phyloP scores from a whole-genome alignment of 805 yeast genomes.

The Ogataea polymorpha region DNA sequence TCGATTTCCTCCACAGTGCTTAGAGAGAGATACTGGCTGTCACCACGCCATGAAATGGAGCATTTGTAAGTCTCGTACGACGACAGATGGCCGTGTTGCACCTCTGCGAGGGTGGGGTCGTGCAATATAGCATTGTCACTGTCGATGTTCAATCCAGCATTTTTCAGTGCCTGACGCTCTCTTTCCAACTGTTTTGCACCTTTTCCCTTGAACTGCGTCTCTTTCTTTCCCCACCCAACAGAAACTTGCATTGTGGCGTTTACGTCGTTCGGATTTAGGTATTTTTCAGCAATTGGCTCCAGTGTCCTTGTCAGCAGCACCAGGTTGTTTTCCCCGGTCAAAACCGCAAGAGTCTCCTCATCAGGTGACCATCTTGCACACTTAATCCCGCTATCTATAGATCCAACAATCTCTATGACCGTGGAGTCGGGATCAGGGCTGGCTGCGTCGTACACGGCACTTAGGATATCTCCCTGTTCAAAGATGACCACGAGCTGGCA shows the following conservation, averaged over 20 bases:
- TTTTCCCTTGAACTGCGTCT: slow-evolving; percentile 93
- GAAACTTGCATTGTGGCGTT: slow-evolving; percentile 76
- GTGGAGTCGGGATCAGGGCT: slow-evolving; percentile 50
- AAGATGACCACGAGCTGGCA: slow-evolving; percentile 65
- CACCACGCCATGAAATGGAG: slow-evolving; percentile 90
- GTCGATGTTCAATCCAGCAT: slow-evolving; percentile 67
- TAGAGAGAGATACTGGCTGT: slow-evolving; percentile 78
- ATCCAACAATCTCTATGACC: slow-evolving; percentile 73
- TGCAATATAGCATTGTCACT: slow-evolving; percentile 51
- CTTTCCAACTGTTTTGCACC: slow-evolving; percentile 83
- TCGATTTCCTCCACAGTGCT: slow-evolving; percentile 55
- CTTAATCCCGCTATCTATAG: slow-evolving; percentile 69
- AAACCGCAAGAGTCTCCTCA: slow-evolving; percentile 76
- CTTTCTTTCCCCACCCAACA: slow-evolving; percentile 98
- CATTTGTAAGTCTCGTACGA: slow-evolving; percentile 47
- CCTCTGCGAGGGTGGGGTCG: slow-evolving; percentile 84
- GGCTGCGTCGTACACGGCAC: slow-evolving; percentile 55
- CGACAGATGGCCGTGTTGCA: slow-evolving; percentile 66
- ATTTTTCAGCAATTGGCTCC: slow-evolving; percentile 72
- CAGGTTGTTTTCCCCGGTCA: slow-evolving; percentile 59
- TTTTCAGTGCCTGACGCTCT: slow-evolving; percentile 50
- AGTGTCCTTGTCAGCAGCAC: slow-evolving; percentile 69
- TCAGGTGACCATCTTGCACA: slow-evolving; percentile 89
- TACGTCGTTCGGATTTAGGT: slow-evolving; percentile 60
- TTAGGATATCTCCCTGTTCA: slow-evolving; percentile 70